Evolutionary conservation across 306 rosid genomes (phyloP).

Genomic region (Aeschynomene evenia): DNA sequence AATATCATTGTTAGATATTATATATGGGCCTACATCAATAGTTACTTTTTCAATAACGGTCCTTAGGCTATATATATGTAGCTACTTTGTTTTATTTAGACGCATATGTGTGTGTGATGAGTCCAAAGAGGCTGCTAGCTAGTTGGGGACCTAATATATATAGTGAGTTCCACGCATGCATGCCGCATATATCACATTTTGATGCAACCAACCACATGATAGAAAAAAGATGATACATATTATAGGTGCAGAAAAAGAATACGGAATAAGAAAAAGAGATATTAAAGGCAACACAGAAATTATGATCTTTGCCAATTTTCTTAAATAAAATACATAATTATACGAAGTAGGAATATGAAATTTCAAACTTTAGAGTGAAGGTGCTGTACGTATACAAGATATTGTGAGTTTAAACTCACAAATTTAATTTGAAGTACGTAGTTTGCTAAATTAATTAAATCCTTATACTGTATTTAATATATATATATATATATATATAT

Average conservation of each 20-base stretch:
- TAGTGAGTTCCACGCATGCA: conserved; percentile 24
- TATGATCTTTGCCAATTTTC: not conserved
- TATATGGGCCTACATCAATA: not conserved
- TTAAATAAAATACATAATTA: not conserved
- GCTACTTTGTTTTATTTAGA: not conserved
- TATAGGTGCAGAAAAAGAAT: not conserved
- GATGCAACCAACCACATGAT: not conserved
- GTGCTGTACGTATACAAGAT: no score
- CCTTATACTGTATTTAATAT: no score
- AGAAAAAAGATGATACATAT: not conserved
- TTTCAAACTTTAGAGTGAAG: not conserved
- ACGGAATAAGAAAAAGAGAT: not conserved
- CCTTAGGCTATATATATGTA: no score
- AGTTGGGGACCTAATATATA: not conserved
- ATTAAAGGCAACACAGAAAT: not conserved
- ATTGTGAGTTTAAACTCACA: no score
- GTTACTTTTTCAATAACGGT: not conserved
- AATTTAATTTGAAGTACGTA: no score
- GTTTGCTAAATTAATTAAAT: no score
- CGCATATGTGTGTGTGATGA: no score
- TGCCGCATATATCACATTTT: not conserved
- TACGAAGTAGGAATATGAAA: not conserved
- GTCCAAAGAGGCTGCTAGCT: not conserved
- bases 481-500: no score
- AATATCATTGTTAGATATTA: no score